Evolutionary conservation across 1,139 yeast species (phyloP), one percentile per base, ranked within the genome.

Genomic region (Scheffersomyces lignicola): DNA sequence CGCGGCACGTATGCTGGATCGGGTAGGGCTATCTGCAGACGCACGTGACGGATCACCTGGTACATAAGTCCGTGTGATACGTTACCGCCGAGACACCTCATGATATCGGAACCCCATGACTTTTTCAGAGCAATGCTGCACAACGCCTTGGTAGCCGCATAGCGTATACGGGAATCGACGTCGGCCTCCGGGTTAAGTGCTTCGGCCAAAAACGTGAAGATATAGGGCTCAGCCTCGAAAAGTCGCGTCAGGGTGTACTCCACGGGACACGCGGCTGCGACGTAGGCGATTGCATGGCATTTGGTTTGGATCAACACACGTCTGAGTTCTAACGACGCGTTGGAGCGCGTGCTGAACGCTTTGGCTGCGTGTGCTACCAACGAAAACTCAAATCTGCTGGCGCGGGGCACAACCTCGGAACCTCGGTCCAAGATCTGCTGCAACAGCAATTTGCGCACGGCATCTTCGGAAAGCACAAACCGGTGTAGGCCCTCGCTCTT

Each of bases 41-140:
- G 67, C 17, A 87, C 75, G 33, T 69, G 69, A 43, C 94, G 73
- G 26, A 90, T 59, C 31, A 83, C 73, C 49, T 86, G 90, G 62
- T 83, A 86, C 29, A 90, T 54, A 6, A 80, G 62, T 0, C 97
- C 97, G 57, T 90, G 96, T 39, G 81, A 80, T 24, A 90, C 89
- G 52, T 88, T 88, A 4, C 94, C 97, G n/a, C 94, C 88, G 47
- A 89, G 61, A n/a, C 88, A 80, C 40, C 88, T 71, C 37, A 89
- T 71, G 23, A 90, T 71, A 45, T 90, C 97, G 31, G 83, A 72
- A 15, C 92, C 82, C 76, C 90, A 83, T 3, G 75, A 73, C 34
- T 80, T 78, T 49, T 80, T 83, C 30, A 76, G 65, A 2, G 95
- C 77, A 11, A 88, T 78, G 41, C 83, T 78, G 43, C 86, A 87